A percentile compares a stretch with the other conserved stretches of the same genome.
Conservation (phyloP, 345 rosid genomes). For the Syzygium aromaticum region DNA sequence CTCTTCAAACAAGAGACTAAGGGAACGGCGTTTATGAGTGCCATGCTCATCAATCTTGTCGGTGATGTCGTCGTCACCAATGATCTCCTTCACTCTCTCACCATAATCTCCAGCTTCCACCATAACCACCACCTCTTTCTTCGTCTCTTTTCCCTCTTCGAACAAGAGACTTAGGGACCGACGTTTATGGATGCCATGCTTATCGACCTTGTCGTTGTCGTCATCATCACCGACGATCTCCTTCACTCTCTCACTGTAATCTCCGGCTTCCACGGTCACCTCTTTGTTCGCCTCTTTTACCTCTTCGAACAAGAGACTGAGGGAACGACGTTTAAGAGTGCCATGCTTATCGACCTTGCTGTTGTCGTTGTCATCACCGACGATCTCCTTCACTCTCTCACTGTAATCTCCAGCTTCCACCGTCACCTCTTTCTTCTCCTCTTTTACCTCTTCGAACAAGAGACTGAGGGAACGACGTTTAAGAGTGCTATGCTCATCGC, state of each 20-base stretch:
- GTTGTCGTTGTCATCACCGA: background rate
- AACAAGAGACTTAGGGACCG: background rate
- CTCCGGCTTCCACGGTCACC: background rate
- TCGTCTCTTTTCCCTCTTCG: background rate
- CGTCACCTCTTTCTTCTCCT: background rate
- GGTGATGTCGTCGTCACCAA: background rate
- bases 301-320: background rate
- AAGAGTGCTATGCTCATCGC: background rate
- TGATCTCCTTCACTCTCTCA: background rate
- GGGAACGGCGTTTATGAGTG: background rate
- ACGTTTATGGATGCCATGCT: background rate
- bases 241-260: background rate
- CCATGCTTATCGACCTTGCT: background rate
- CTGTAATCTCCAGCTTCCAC: conserved; percentile 13
- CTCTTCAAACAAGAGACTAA: background rate
- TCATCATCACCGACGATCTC: background rate
- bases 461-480: background rate
- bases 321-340: background rate
- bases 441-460: background rate
- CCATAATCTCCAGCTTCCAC: background rate
- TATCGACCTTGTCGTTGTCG: background rate
- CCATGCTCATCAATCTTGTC: background rate
- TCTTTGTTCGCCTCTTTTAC: background rate
- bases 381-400: conserved; percentile 9
- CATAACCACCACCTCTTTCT: background rate